These are phyloP conservation scores for Arachis stenosperma DNA, from an alignment of 306 rosid genomes.

Conservation along the genomic window DNA sequence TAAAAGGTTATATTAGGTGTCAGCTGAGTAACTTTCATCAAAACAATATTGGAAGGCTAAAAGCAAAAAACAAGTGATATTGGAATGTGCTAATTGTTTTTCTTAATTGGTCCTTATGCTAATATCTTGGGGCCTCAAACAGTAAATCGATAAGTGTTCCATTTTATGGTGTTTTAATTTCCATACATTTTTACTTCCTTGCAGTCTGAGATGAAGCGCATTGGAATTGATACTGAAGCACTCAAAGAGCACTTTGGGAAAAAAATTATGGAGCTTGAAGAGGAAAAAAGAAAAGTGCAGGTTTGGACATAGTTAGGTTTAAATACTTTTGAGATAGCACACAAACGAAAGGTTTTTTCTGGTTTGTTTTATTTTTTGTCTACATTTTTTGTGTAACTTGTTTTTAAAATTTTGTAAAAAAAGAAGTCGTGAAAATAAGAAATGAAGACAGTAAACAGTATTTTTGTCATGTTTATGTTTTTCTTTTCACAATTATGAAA, in stretches of 20 bases:
- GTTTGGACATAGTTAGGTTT: too few species aligned
- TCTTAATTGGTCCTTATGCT: background rate
- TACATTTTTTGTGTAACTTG: conserved; percentile 50
- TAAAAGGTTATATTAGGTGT: conserved; percentile 1
- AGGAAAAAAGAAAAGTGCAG: too few species aligned
- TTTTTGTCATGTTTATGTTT: too few species aligned
- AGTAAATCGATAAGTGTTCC: conserved; percentile 10
- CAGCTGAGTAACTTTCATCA: conserved; percentile 16
- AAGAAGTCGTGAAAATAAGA: too few species aligned
- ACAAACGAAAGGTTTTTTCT: too few species aligned
- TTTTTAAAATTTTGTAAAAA: too few species aligned
- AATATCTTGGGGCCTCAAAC: conserved; percentile 10
- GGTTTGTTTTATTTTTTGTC: too few species aligned
- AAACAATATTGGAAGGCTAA: conserved; percentile 19
- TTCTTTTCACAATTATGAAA: too few species aligned
- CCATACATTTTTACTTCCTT: background rate
- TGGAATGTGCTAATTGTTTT: conserved; percentile 3
- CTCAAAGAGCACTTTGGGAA: conserved; percentile 72
- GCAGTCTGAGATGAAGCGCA: conserved; percentile 78
- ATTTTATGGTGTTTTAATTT: background rate
- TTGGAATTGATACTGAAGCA: conserved; percentile 61
- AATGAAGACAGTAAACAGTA: too few species aligned
- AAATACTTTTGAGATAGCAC: too few species aligned
- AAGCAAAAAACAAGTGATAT: background rate
- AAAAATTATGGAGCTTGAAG: conserved; percentile 34